phyloP scores from a whole-genome alignment of 495 filamentous ascomycete species.

The Penicillium taxi region DNA sequence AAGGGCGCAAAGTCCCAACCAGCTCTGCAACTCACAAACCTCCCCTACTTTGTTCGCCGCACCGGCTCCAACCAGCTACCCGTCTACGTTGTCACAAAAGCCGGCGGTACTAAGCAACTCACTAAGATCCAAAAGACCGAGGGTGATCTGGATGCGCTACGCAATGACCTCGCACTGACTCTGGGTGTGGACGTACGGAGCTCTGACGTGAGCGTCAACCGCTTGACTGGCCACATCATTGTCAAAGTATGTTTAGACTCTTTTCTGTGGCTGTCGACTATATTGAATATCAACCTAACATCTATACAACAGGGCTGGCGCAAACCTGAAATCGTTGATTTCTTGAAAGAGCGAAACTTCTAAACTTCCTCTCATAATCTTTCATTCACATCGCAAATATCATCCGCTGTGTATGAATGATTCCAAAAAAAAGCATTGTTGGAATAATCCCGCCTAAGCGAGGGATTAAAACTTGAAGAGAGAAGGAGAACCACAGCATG shows the following conservation, averaged over 20 bases:
- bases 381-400: not conserved
- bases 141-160: constrained; percentile 55
- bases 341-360: constrained; percentile 42
- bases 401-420: not conserved
- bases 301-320: constrained; percentile 39
- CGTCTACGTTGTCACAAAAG: constrained; percentile 68
- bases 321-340: constrained; percentile 41
- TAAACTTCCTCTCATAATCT: constrained; percentile 15
- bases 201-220: constrained; percentile 47
- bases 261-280: not conserved
- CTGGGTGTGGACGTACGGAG: constrained; percentile 36
- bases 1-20: constrained; percentile 12
- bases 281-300: constrained; percentile 1
- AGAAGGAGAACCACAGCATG: constrained; percentile 7
- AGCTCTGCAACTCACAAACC: constrained; percentile 30
- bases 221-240: constrained; percentile 54
- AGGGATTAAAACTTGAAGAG: constrained; percentile 1
- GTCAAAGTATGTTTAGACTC: constrained; percentile 50
- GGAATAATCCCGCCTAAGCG: not conserved
- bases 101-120: constrained; percentile 66
- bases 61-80: constrained; percentile 64
- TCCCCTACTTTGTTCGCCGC: constrained; percentile 66
- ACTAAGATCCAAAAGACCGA: constrained; percentile 73
- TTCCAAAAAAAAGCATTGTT: constrained; percentile 3
- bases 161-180: constrained; percentile 40